These are phyloP conservation scores for Psilocybe cyanescens DNA, from an alignment of 768 basidiomycete genomes.

Conservation along the genomic window DNA sequence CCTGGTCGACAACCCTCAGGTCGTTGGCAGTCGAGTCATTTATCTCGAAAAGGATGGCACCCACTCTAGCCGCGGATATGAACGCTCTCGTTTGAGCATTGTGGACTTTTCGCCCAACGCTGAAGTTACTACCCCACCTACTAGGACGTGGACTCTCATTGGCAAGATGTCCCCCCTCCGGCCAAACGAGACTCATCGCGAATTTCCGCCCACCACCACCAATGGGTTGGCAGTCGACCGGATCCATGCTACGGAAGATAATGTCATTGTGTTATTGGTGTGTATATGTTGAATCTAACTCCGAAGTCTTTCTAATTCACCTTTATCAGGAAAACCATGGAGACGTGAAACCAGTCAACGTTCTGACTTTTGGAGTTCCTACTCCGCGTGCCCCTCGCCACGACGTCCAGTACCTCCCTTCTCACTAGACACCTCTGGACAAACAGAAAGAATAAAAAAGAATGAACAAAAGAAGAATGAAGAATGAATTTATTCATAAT, in stretches of 20 bases:
- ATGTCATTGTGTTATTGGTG: slow-evolving; percentile 60
- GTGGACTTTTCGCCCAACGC: slow-evolving; percentile 51
- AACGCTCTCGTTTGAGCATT: slow-evolving; percentile 36
- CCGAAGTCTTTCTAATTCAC: background rate
- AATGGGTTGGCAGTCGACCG: slow-evolving; percentile 50
- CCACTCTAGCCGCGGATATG: slow-evolving; percentile 23
- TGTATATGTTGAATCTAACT: slow-evolving; percentile 20
- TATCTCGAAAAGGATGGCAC: slow-evolving; percentile 45
- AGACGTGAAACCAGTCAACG: slow-evolving; percentile 43
- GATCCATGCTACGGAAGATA: slow-evolving; percentile 62
- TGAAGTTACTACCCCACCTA: slow-evolving; percentile 32
- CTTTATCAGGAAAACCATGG: slow-evolving; percentile 39
- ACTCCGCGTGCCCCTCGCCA: slow-evolving; percentile 27
- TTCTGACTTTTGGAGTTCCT: slow-evolving; percentile 48
- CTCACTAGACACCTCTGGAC: slow-evolving; percentile 11
- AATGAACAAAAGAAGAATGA: background rate
- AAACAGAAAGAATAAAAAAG: background rate
- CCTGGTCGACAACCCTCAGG: slow-evolving; percentile 38
- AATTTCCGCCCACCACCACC: slow-evolving; percentile 47
- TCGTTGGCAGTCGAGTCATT: slow-evolving; percentile 50
- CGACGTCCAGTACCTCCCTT: slow-evolving; percentile 27
- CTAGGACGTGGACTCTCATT: slow-evolving; percentile 42
- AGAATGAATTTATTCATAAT: slow-evolving; percentile 2
- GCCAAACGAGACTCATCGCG: slow-evolving; percentile 46
- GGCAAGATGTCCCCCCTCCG: slow-evolving; percentile 44